Base-by-base conservation (phyloP, 2,329 filamentous ascomycete genomes). In the Ophiostoma piceae region DNA sequence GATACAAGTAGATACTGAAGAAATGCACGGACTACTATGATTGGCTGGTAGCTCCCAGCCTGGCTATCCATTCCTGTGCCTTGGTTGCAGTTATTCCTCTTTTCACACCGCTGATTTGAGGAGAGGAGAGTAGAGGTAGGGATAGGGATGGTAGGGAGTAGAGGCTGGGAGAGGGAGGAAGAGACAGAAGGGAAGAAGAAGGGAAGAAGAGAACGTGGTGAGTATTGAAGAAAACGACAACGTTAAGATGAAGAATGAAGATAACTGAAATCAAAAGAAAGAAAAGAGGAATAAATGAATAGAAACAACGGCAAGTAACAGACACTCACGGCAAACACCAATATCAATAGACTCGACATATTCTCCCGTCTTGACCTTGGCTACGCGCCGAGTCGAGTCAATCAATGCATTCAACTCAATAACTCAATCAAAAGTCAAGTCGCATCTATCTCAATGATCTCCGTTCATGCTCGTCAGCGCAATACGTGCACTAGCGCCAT, bases 1-100 rank as follows among this genome's bases (percentile, higher is more conserved):
- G 26, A 35, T 35, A 35, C 26, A 1, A 14, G 11, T 41, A 41
- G 11, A 14, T 41, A 47, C 14, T 2, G 19, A 29, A 57, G 51
- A 26, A 11, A 22, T 11, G 51, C 51, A 57, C 51, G 51, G 51
- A 57, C 51, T 26, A 3, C 8, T 11, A 29, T 57, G 51, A 57
- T 57, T 57, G 51, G 51, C 51, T 47, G 43, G 43, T 7, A 19
- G 16, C 12, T 26, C 9, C n/a, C 51, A 57, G 51, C 51, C 51
- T 57, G 51, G n/a, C 51, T 26, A 57, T 57, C 51, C 51, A 57
- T 57, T 57, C 51, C 51, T 47, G 43, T n/a, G 2, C 51, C n/a
- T 47, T 47, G 19, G 43, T 41, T 14, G 12, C 12, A 12, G n/a
- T 26, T 57, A 29, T 57, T 57, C 51, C 51, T 57, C 51, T 57